Conservation (phyloP, 2,329 filamentous ascomycete genomes). For the Aspergillus fischeri region DNA sequence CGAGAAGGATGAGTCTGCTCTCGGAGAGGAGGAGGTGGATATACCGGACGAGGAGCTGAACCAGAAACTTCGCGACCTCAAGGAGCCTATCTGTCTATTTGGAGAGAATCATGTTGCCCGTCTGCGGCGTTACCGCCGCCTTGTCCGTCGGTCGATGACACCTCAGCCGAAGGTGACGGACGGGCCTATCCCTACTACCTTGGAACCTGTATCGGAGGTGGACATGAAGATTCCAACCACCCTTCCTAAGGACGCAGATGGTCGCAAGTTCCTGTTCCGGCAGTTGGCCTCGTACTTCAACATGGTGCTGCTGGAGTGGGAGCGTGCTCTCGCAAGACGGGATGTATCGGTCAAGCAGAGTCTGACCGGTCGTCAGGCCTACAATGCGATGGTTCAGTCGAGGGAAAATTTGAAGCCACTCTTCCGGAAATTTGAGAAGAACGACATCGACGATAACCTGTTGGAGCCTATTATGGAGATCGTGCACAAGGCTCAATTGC, state of each 20-base stretch:
- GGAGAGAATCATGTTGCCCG: conserved; percentile 71
- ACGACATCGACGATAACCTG: conserved; percentile 72
- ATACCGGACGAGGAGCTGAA: conserved; percentile 68
- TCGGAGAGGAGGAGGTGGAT: conserved; percentile 45
- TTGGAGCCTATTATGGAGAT: conserved; percentile 85
- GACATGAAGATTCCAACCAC: conserved; percentile 77
- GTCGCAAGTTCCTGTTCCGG: conserved; percentile 68
- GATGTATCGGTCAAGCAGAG: conserved; percentile 61
- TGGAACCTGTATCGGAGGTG: conserved; percentile 74
- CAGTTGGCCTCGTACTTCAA: conserved; percentile 95
- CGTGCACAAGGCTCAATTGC: conserved; percentile 81
- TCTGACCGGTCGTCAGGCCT: conserved; percentile 74
- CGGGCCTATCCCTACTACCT: conserved; percentile 81
- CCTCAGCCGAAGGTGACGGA: conserved; percentile 51
- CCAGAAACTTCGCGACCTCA: conserved; percentile 63
- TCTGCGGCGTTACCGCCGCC: conserved; percentile 65
- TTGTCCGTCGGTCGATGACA: conserved; percentile 45
- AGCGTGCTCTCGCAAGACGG: conserved; percentile 64
- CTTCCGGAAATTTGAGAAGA: conserved; percentile 83
- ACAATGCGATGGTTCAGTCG: conserved; percentile 80
- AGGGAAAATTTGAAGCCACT: conserved; percentile 83
- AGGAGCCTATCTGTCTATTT: conserved; percentile 72
- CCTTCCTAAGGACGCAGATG: conserved; percentile 61
- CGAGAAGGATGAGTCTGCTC: conserved; percentile 24
- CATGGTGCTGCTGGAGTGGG: conserved; percentile 89